Evolutionary conservation across 169 alveolate species (phyloP).

Genomic region (Babesia ovis): DNA sequence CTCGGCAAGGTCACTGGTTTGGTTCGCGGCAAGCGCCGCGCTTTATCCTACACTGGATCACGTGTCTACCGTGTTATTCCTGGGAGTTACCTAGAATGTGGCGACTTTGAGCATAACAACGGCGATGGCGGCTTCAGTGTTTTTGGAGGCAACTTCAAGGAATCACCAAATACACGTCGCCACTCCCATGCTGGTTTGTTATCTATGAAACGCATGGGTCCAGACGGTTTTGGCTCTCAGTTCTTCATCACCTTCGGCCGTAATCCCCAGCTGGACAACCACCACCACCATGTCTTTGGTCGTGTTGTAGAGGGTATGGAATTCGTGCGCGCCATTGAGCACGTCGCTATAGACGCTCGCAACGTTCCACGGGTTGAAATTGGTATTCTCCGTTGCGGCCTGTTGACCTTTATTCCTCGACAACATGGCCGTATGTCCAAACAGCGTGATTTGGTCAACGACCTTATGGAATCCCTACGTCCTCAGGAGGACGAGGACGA

Average conservation of each 20-base stretch:
- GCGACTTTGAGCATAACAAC: slow-evolving; percentile 88
- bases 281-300: slow-evolving; percentile 83
- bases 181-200: slow-evolving; percentile 88
- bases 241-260: slow-evolving; percentile 84
- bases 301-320: slow-evolving; percentile 90
- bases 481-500: slow-evolving; percentile 36
- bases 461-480: slow-evolving; percentile 24
- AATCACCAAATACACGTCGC: slow-evolving; percentile 79
- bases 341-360: slow-evolving; percentile 82
- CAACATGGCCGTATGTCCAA: slow-evolving; percentile 40
- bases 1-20: slow-evolving; percentile 22
- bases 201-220: slow-evolving; percentile 86
- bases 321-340: slow-evolving; percentile 83
- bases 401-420: slow-evolving; percentile 49
- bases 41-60: slow-evolving; percentile 87
- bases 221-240: slow-evolving; percentile 78
- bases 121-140: slow-evolving; percentile 92
- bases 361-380: slow-evolving; percentile 84
- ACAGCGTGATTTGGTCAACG: slow-evolving; percentile 68
- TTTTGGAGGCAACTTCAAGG: slow-evolving; percentile 85
- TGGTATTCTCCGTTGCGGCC: slow-evolving; percentile 79
- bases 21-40: slow-evolving; percentile 77
- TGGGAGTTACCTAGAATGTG: slow-evolving; percentile 91
- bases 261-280: slow-evolving; percentile 85
- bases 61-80: slow-evolving; percentile 92